Base-by-base conservation (phyloP, 2,329 filamentous ascomycete species). In the Fusarium odoratissimum region DNA sequence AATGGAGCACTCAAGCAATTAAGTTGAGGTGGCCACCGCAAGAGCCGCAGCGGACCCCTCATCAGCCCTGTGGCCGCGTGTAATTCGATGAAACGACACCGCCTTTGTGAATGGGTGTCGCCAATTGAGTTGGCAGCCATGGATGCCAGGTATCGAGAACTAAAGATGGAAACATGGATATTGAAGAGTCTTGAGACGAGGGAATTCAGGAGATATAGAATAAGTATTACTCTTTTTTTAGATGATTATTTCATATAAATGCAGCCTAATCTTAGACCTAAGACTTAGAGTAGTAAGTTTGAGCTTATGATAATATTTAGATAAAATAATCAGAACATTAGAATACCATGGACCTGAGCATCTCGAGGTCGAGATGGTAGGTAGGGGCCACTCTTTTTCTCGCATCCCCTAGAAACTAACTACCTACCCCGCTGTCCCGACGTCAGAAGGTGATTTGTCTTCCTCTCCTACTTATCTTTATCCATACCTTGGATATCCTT, bases 71-170 rank as follows among this genome's bases (percentile, higher is more conserved):
- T 68, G 64, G 66, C 59, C 59, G 48, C 70, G 71, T 75, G 71
- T 73, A 75, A 68, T 67, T 74, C 75, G 74, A 70, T 67, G 49
- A 23, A 57, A 52, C 67, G 76, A 77, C 74, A 77, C 76, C 75
- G 75, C 75, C 69, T 71, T 75, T 71, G 55, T 54, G 25, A 33
- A 60, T 60, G 21, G 45, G 25, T 21, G 58, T 55, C 49, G 54
- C 62, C 64, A 64, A 61, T 48, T 61, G 65, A 61, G 62, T 48
- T 57, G 54, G 40, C 48, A 55, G 28, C 55, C 40, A 33, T 33
- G 45, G 45, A 49, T 48, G 6, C 28, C 28, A 30, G 2, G 25
- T 52, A 42, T 46, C 28, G 40, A 61, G 30, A 42, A 48, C 45
- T 48, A 13, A 13, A 17, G 28, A 23, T 17, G 21, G 28, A 31